These are phyloP conservation scores for Lachancea sp. DNA, from an alignment of 805 yeast genomes.

Conservation along the genomic window DNA sequence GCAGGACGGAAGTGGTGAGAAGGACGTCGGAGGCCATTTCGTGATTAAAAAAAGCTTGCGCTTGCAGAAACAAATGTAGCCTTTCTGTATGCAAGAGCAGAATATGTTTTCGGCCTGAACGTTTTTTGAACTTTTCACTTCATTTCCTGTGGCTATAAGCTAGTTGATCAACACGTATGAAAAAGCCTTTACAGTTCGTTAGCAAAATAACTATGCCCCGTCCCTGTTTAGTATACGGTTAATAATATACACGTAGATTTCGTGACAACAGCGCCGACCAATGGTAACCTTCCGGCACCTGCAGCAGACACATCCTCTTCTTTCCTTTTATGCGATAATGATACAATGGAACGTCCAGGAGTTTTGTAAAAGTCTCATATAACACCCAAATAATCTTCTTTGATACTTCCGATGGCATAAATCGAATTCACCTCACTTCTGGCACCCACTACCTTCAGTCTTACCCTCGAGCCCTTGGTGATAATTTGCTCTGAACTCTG, in stretches of 20 bases:
- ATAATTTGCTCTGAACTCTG: conserved; percentile 92
- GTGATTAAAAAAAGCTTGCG: conserved; percentile 10
- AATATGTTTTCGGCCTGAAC: too few relatives aligned
- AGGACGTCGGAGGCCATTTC: conserved; percentile 34
- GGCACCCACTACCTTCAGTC: conserved; percentile 95
- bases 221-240: conserved; percentile 3
- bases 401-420: conserved; percentile 95
- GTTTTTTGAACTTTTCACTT: neutral
- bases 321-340: neutral
- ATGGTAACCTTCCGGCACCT: neutral
- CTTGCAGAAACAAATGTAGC: conserved; percentile 1
- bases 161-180: neutral
- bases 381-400: conserved; percentile 95
- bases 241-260: conserved; percentile 6
- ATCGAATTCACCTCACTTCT: conserved; percentile 96
- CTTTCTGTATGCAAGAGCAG: too few relatives aligned
- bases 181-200: conserved; percentile 6
- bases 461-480: conserved; percentile 86
- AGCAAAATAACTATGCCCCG: neutral
- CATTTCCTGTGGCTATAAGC: neutral
- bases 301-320: neutral
- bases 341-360: neutral
- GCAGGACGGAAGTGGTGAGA: conserved; percentile 28
- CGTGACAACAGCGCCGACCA: neutral
- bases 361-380: conserved; percentile 15